Evolutionary conservation across 2,329 filamentous ascomycete species (phyloP).

Genomic region (Fusarium sp.): DNA sequence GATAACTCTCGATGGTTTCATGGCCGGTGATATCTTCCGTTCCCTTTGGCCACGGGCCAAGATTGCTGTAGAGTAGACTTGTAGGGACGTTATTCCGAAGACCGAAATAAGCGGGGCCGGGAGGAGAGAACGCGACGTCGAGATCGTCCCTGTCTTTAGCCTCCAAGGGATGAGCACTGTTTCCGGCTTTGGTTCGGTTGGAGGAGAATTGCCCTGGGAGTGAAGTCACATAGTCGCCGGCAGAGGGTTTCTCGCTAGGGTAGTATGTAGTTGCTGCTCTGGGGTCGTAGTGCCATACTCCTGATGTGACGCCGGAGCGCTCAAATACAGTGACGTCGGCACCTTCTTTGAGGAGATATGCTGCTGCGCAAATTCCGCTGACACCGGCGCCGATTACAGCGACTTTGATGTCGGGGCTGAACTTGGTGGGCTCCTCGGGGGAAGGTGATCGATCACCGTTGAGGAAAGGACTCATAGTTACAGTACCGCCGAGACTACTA

Average conservation of each 20-base stretch:
- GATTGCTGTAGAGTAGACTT: slow-evolving; percentile 54
- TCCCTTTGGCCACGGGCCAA: slow-evolving; percentile 64
- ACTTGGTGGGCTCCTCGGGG: neutral
- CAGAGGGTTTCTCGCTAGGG: slow-evolving; percentile 44
- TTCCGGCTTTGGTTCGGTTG: neutral
- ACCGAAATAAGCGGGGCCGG: slow-evolving; percentile 62
- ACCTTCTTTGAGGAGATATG: slow-evolving; percentile 49
- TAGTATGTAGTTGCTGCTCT: slow-evolving; percentile 44
- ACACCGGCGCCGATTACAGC: slow-evolving; percentile 54
- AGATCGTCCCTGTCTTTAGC: neutral
- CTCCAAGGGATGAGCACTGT: neutral
- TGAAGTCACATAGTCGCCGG: slow-evolving; percentile 41
- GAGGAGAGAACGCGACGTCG: slow-evolving; percentile 34
- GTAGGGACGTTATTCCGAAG: slow-evolving; percentile 81
- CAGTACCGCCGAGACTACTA: accelerated
- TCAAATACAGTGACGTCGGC: slow-evolving; percentile 52
- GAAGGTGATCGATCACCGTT: slow-evolving; percentile 10
- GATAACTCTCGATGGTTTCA: slow-evolving; percentile 64
- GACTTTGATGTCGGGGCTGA: slow-evolving; percentile 36
- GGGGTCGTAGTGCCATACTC: slow-evolving; percentile 52
- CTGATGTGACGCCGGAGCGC: slow-evolving; percentile 46
- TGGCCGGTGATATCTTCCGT: slow-evolving; percentile 70
- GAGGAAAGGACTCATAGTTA: slow-evolving; percentile 20
- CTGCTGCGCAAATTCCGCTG: slow-evolving; percentile 51
- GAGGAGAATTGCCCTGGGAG: slow-evolving; percentile 4